Percentiles rank a stretch among this genome's conserved stretches.
phyloP scores from a whole-genome alignment of 1,139 yeast genomes.

The Geotrichum reessii region DNA sequence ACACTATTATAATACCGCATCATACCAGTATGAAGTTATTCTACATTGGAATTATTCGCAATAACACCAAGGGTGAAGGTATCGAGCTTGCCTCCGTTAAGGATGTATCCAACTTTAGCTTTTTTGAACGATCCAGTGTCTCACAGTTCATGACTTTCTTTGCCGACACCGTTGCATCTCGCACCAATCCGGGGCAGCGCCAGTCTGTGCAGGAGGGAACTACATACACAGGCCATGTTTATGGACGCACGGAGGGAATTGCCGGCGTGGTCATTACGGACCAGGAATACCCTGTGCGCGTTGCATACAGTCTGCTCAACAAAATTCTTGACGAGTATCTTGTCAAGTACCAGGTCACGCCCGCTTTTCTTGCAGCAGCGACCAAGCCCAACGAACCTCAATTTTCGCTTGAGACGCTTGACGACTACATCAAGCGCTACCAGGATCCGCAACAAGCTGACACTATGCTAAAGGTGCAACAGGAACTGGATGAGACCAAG shows the following conservation, averaged over 20 bases:
- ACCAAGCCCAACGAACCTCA: conserved; percentile 42
- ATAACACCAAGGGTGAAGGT: conserved; percentile 53
- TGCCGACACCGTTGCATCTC: conserved; percentile 80
- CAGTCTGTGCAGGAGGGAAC: conserved; percentile 87
- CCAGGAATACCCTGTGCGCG: conserved; percentile 92
- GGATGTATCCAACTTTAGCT: conserved; percentile 80
- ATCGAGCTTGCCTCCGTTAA: conserved; percentile 74
- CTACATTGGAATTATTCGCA: conserved; percentile 80
- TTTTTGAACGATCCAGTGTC: conserved; percentile 62
- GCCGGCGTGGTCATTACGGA: conserved; percentile 94
- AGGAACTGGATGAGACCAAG: conserved; percentile 95
- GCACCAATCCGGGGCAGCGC: conserved; percentile 86
- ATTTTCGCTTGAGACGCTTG: conserved; percentile 51
- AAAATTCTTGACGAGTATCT: conserved; percentile 87
- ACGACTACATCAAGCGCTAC: conserved; percentile 68
- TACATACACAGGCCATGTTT: conserved; percentile 72
- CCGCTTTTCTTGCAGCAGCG: conserved; percentile 51
- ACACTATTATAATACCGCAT: not conserved
- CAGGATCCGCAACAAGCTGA: conserved; percentile 98
- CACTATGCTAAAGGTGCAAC: conserved; percentile 93
- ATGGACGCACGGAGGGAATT: conserved; percentile 81
- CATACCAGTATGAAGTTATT: conserved; percentile 65
- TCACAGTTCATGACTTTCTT: conserved; percentile 90
- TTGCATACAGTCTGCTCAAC: conserved; percentile 91
- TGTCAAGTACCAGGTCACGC: conserved; percentile 67